Percentiles rank a stretch among this genome's conserved stretches.
Evolutionary conservation across 2,329 filamentous ascomycete species (phyloP).

Genomic region (Pseudogymnoascus sp.): DNA sequence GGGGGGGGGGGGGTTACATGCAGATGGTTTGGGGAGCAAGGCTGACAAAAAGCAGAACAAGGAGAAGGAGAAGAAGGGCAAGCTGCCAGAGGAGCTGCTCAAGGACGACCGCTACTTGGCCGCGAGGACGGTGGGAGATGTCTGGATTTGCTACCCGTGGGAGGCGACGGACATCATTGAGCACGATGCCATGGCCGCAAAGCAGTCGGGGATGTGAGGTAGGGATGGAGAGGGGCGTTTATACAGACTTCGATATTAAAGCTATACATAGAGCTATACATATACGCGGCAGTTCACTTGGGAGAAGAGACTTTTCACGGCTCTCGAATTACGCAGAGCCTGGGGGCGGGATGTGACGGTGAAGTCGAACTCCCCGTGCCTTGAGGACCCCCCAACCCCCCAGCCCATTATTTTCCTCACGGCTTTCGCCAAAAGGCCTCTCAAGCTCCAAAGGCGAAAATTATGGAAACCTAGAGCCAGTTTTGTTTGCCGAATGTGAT

Average conservation of each 20-base stretch:
- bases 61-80: conserved; percentile 91
- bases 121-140: conserved; percentile 80
- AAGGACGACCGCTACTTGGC: conserved; percentile 68
- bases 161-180: conserved; percentile 90
- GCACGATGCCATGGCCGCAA: conserved; percentile 64
- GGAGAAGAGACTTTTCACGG: not conserved
- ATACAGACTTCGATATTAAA: conserved; percentile 1
- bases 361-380: not conserved
- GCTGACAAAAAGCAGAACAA: conserved; percentile 62
- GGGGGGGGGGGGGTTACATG: not conserved
- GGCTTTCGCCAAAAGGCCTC: no score
- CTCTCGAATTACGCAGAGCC: not conserved
- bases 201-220: conserved; percentile 19
- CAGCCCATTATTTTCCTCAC: not conserved
- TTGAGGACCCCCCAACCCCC: not conserved
- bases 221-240: not conserved
- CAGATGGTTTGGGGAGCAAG: not conserved
- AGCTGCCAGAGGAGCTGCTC: conserved; percentile 71
- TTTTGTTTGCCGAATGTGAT: not conserved
- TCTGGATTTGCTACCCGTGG: conserved; percentile 99
- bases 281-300: not conserved
- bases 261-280: conserved; percentile 8
- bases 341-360: not conserved
- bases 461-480: not conserved
- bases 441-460: not conserved